These are phyloP conservation scores for Mycena chlorophos DNA, from an alignment of 768 basidiomycete genomes.

Conservation along the genomic window DNA sequence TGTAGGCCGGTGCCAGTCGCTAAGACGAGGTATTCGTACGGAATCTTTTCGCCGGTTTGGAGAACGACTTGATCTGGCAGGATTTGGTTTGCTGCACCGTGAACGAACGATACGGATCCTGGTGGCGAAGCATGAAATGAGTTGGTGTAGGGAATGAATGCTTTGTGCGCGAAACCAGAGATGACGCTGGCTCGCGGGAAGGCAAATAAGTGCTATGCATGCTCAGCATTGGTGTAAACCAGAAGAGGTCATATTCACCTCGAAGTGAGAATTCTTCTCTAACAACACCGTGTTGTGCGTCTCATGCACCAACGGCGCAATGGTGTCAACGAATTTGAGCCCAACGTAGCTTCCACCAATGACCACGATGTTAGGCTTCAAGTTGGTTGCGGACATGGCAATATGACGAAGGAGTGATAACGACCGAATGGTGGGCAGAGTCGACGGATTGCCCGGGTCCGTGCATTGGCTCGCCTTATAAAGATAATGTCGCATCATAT, in stretches of 20 bases:
- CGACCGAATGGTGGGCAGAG: too few relatives aligned
- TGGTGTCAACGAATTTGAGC: slow-evolving; percentile 23
- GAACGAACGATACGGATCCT: slow-evolving; percentile 25
- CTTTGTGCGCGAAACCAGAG: slow-evolving; percentile 27
- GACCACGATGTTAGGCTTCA: slow-evolving; percentile 34
- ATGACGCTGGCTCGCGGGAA: slow-evolving; percentile 34
- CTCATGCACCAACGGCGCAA: slow-evolving; percentile 23
- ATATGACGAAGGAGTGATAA: not conserved
- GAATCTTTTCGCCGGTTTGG: slow-evolving; percentile 25
- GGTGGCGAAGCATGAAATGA: slow-evolving; percentile 25
- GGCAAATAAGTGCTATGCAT: slow-evolving; percentile 30
- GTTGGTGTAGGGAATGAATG: slow-evolving; percentile 35
- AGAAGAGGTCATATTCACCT: slow-evolving; percentile 5
- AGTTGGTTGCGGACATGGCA: slow-evolving; percentile 3
- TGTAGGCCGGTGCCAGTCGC: slow-evolving; percentile 35
- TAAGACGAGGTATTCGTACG: slow-evolving; percentile 36
- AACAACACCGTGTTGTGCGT: slow-evolving; percentile 32
- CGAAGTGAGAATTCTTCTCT: slow-evolving; percentile 37
- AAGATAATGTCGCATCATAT: too few relatives aligned
- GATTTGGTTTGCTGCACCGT: slow-evolving; percentile 21
- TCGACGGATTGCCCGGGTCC: too few relatives aligned
- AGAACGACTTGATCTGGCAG: slow-evolving; percentile 23
- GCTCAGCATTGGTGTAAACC: not conserved
- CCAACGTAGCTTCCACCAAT: slow-evolving; percentile 39
- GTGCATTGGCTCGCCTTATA: too few relatives aligned